Base-by-base conservation (phyloP, 306 rosid genomes). In the Lotus japonicus region DNA sequence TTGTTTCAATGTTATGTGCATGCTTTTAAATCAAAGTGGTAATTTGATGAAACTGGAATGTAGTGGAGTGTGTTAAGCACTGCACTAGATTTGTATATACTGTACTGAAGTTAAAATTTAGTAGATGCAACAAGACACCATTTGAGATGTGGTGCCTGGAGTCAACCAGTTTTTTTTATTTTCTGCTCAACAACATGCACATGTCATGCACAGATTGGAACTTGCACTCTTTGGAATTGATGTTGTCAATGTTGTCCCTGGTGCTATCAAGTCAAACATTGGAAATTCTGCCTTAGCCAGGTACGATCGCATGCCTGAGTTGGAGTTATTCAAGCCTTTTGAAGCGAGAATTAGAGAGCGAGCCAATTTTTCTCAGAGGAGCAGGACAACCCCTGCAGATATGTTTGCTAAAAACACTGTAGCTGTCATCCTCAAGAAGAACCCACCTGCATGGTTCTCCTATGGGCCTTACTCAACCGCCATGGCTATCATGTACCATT, bases 381-480 rank as follows among this genome's bases (percentile, higher is more conserved):
- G 76, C 2, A 86, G 58, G 11, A 68, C 88, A 2, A 90, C 98
- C n/a, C 87, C 97, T 2, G 4, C 92, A 0, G 96, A 88, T 35
- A 96, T 83, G 84, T 92, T 90, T 63, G 94, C 98, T 3, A 77
- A 71, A 72, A 82, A 60, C 19, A 84, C 89, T 3, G 98, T 83
- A 15, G 84, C 85, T 45, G 84, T 78, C 3, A 23, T 89, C 43
- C 86, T 92, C 49, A 84, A 77, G 80, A 84, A 84, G 66, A 84
- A 83, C 28, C 96, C 98, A 0, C 84, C 89, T 2, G 91, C 94
- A 46, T 92, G 98, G 98, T 86, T 92, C 86, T 74, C 91, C 23
- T 74, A 53, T 51, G 98, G 96, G 13, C 76, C 42, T 16, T 75
- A 55, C 77, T 80, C 96, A 10, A 72, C 84, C 31, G 5, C 58